Base-by-base conservation (phyloP, 768 basidiomycete genomes). In the Psilocybe subaeruginosa region DNA sequence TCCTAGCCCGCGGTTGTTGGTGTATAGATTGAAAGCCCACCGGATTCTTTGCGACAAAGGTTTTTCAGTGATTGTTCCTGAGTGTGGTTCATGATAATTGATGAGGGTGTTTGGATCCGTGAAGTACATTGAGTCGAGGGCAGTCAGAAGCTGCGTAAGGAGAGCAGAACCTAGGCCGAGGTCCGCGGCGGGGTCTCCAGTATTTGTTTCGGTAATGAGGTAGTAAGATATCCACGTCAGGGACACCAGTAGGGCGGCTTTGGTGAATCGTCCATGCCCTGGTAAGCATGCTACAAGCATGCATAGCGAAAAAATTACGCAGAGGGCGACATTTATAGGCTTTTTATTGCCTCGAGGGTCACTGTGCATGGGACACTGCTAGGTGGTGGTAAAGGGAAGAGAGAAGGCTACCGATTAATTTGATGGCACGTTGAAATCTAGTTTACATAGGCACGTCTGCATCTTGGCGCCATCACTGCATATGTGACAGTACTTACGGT, bases 1-100 rank as follows among this genome's bases (percentile, higher is more conserved):
- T 33, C 76, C 72, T 7, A 78, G 69, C 14, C 77, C 75, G 35
- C 77, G 69, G 1, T 74, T 70, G 43, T 70, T 76, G 39, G 66
- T 63, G 43, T 70, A 68, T 14, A 78, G 66, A 45, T 69, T 64
- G 17, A 70, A 57, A 23, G 73, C 70, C 76, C 77, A 78, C 43
- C 55, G 56, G 3, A 73, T n/a, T 8, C 74, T 67, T 8, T 64
- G 27, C 27, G 55, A 61, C 35, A 72, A 61, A 0, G 70, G 52
- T 16, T 55, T 60, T 27, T 60, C 53, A 1, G 64, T 64, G 50
- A 67, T 60, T 31, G 29, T 49, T 8, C 52, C 23, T 62, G 23
- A 23, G 12, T 23, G 60, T 43, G 68, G 65, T 31, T 69, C 68
- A 35, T 51, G 53, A 43, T 43, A 54, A 43, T 67, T 65, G 9